Conservation (phyloP, 768 basidiomycete species). For the Bullera alba region DNA sequence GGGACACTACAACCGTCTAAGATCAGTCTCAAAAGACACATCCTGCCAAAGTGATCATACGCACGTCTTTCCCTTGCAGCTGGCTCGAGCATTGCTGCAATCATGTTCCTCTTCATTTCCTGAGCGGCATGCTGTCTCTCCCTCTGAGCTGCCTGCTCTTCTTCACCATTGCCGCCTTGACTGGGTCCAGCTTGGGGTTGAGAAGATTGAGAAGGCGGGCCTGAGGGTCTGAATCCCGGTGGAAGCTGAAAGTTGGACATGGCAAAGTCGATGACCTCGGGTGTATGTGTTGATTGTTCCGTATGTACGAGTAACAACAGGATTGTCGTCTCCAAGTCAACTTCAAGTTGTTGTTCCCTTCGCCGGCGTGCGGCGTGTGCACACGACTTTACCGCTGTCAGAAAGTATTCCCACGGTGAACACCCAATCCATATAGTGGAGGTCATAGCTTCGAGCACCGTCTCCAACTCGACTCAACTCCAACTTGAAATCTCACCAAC, state of each 20-base stretch:
- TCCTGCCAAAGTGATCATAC: slow-evolving; percentile 3
- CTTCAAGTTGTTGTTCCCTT: too few species aligned
- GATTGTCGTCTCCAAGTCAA: too few species aligned
- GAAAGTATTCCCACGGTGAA: too few species aligned
- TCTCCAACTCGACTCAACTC: too few species aligned
- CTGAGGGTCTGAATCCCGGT: slow-evolving; percentile 30
- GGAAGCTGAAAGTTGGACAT: slow-evolving; percentile 40
- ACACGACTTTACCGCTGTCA: too few species aligned
- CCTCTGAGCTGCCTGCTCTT: slow-evolving; percentile 29
- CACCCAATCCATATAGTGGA: too few species aligned
- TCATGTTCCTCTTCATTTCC: slow-evolving; percentile 45
- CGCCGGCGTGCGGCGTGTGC: too few species aligned
- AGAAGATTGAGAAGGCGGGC: slow-evolving; percentile 2
- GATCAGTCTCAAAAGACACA: not conserved
- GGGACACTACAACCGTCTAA: slow-evolving; percentile 26
- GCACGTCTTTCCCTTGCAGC: slow-evolving; percentile 42
- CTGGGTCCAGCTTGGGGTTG: not conserved
- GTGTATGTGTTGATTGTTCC: too few species aligned
- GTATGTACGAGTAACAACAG: too few species aligned
- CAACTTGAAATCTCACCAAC: too few species aligned
- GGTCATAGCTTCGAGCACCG: too few species aligned
- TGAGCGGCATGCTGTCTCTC: slow-evolving; percentile 28
- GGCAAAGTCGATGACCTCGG: too few species aligned
- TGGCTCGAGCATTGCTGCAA: slow-evolving; percentile 41
- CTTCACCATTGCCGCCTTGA: slow-evolving; percentile 7